These are phyloP conservation scores for Basidiobolus heterosporus DNA, from an alignment of 371 early-diverging fungal species.

Conservation along the genomic window DNA sequence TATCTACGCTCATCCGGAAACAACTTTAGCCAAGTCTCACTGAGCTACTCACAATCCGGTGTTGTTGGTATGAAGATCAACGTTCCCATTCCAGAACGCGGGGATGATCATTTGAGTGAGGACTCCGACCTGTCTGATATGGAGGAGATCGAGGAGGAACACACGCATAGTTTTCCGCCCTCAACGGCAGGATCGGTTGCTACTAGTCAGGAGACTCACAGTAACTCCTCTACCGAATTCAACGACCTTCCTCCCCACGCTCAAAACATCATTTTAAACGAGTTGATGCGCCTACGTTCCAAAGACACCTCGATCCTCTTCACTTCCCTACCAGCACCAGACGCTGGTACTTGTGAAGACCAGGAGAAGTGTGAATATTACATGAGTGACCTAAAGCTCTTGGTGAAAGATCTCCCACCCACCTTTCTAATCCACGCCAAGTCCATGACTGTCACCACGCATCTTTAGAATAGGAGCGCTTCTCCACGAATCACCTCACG, in stretches of 20 bases:
- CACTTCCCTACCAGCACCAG: slow-evolving; percentile 36
- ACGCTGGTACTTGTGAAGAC: slow-evolving; percentile 19
- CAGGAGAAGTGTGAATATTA: slow-evolving; percentile 20
- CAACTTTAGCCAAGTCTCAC: neutral
- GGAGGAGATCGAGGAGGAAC: neutral
- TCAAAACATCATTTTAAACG: slow-evolving; percentile 32
- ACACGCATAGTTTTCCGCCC: neutral
- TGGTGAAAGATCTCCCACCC: slow-evolving; percentile 28
- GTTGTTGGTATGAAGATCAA: too few relatives aligned
- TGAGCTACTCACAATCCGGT: slow-evolving; percentile 1
- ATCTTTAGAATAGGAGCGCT: slow-evolving; percentile 19
- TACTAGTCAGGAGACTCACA: neutral
- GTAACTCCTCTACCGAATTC: slow-evolving; percentile 16
- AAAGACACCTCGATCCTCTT: slow-evolving; percentile 24
- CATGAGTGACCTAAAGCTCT: slow-evolving; percentile 19
- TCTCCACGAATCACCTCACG: too few relatives aligned
- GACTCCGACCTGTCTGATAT: neutral
- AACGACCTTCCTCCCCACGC: slow-evolving; percentile 22
- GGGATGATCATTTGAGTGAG: neutral
- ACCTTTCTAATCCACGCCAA: slow-evolving; percentile 34
- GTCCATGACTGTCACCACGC: slow-evolving; percentile 34
- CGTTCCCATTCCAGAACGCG: too few relatives aligned
- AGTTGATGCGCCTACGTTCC: slow-evolving; percentile 27
- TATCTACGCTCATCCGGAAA: neutral
- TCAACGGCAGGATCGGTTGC: neutral